Evolutionary conservation across 768 basidiomycete genomes (phyloP).

Genomic region (Termitomyces sp.): DNA sequence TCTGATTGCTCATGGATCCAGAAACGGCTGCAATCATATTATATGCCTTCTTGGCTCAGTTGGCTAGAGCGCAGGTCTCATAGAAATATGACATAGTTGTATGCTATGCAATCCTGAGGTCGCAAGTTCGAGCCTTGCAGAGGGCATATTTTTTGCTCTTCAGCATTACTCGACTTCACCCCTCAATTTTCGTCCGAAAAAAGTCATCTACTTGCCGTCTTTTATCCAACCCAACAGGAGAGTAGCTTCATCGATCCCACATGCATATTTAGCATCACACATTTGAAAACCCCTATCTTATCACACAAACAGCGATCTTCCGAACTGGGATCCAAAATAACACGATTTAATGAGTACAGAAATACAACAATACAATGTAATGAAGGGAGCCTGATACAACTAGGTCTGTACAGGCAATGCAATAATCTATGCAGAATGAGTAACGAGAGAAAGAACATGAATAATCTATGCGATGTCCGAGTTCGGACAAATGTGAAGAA

Average conservation of each 20-base stretch:
- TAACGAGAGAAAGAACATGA: background rate
- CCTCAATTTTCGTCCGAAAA: too few species aligned
- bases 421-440: conserved; percentile 4
- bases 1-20: too few species aligned
- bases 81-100: background rate
- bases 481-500: background rate
- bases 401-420: background rate
- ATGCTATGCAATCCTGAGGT: conserved; percentile 36
- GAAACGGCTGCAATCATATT: too few species aligned
- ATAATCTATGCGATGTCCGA: conserved; percentile 1
- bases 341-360: conserved; percentile 6
- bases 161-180: too few species aligned
- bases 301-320: background rate
- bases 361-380: conserved; percentile 7
- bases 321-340: background rate
- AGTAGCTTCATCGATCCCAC: too few species aligned
- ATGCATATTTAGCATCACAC: too few species aligned
- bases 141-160: conserved; percentile 23
- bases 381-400: conserved; percentile 3
- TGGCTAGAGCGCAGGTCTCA: conserved; percentile 7
- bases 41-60: conserved; percentile 5
- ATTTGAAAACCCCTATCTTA: too few species aligned
- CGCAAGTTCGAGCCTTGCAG: conserved; percentile 51
- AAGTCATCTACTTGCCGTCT: too few species aligned
- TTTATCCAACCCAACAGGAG: too few species aligned